A percentile compares a stretch with the other conserved stretches of the same genome.
Conservation (phyloP, 495 filamentous ascomycete species). For the Neurospora sp. region DNA sequence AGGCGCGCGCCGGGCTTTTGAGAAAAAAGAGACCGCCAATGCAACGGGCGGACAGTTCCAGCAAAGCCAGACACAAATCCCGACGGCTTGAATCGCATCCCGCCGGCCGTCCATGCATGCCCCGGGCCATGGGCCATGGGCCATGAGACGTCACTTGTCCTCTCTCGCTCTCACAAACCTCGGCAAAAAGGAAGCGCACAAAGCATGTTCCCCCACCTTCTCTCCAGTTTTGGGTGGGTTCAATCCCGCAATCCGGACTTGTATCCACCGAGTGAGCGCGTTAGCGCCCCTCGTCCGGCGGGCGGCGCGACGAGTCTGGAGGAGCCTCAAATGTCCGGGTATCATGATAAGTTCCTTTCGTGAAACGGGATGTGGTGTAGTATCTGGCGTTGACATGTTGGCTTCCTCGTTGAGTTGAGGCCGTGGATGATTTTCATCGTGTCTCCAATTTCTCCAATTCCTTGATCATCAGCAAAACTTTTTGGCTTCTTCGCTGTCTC, state of each 20-base stretch:
- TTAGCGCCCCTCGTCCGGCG: neutral
- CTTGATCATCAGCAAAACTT: neutral
- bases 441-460: neutral
- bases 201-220: neutral
- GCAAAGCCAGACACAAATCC: neutral
- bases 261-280: neutral
- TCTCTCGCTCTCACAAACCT: constrained; percentile 13
- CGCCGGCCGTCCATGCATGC: neutral
- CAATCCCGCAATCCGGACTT: neutral
- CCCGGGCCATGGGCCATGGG: neutral
- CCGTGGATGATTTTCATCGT: neutral
- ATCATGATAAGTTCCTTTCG: neutral
- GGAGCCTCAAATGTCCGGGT: neutral
- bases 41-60: neutral
- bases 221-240: neutral
- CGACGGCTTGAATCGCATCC: neutral
- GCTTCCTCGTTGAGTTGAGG: neutral
- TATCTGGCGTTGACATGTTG: neutral
- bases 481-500: neutral
- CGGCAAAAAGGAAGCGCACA: constrained; percentile 20
- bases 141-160: constrained; percentile 21
- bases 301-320: neutral
- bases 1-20: neutral
- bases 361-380: neutral
- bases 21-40: neutral